A percentile compares a stretch with the other conserved stretches of the same genome.
Conservation (phyloP, 2,329 filamentous ascomycete genomes). For the Neonectria hederae region DNA sequence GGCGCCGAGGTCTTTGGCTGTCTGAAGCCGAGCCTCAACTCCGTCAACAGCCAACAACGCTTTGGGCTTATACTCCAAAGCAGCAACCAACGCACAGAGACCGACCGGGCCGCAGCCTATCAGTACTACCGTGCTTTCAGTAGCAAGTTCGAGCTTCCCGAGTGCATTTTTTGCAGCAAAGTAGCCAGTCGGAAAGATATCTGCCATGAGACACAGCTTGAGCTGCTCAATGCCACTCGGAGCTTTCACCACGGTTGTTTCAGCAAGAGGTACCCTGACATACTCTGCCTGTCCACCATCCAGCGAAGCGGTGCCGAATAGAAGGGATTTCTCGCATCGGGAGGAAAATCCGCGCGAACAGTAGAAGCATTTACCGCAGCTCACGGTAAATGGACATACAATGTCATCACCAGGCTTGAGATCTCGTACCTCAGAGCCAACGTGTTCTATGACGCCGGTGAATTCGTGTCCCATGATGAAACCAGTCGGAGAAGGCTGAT, state of each 20-base stretch:
- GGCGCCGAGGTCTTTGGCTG: conserved; percentile 20
- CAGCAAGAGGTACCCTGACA: conserved; percentile 24
- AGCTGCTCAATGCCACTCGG: conserved; percentile 16
- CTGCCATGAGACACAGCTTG: conserved; percentile 32
- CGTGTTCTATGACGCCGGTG: conserved; percentile 75
- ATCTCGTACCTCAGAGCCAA: conserved; percentile 61
- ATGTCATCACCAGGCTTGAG: conserved; percentile 14
- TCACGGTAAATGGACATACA: conserved; percentile 30
- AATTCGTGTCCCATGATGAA: conserved; percentile 83
- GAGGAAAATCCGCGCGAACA: conserved; percentile 23
- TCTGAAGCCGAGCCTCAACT: conserved; percentile 17
- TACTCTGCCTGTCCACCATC: conserved; percentile 34
- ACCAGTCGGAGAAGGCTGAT: conserved; percentile 71
- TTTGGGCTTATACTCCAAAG: conserved; percentile 21
- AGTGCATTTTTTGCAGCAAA: conserved; percentile 66
- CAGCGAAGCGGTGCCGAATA: conserved; percentile 16
- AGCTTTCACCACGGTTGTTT: conserved; percentile 26
- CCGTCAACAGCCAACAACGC: conserved; percentile 22
- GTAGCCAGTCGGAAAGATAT: conserved; percentile 33
- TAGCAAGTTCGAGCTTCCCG: fast-evolving
- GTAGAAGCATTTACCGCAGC: conserved; percentile 33
- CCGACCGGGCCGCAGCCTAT: conserved; percentile 34
- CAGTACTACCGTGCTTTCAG: conserved; percentile 16
- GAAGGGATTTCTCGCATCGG: conserved; percentile 20
- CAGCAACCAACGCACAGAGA: conserved; percentile 25